Base-by-base conservation (phyloP, 1,139 yeast genomes). In the Protomyces inouyei region DNA sequence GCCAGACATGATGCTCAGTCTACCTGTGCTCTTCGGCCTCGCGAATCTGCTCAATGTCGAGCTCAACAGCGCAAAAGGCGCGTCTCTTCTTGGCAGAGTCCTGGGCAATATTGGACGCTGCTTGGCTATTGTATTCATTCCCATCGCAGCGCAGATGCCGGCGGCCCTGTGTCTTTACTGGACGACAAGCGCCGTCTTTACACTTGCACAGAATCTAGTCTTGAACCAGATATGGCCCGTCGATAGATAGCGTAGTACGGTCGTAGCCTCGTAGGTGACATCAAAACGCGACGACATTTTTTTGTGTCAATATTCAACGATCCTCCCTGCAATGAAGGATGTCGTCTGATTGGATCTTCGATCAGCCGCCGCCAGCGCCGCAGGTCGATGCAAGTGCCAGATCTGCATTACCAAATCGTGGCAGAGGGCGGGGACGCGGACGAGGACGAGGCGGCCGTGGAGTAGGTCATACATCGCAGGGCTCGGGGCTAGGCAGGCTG, bases 81-180 rank as follows among this genome's bases (percentile, higher is more conserved):
- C 25, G 32, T 55, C 57, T 21, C n/a, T 48, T 18, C n/a, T 52
- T 21, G 40, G 57, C 37, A 40, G 35, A 3, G 45, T 32, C 52
- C 32, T 59, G 12, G 52, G 32, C 52, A 12, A 51, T 14, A n/a
- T 43, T 12, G 48, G 48, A 5, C 48, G 48, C 48, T 52, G 40
- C 35, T 52, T 59, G 63, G 45, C 52, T 38, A 32, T 59, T 28
- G 43, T 23, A 14, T 36, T 59, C 38, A 59, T 59, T 3, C 57
- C 56, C 3, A 52, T 59, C 9, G 63, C 63, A 3, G 63, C 57
- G 5, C 63, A 59, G 32, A 59, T 59, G 63, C 63, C 63, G 4
- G 63, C 63, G 10, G 63, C 63, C n/a, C 16, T 59, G 16, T 59
- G 63, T 52, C 57, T 59, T 8, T 59, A 59, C 46, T 59, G 63